These are phyloP conservation scores for Thielaviopsis ethacetica DNA, from an alignment of 2,329 filamentous ascomycete species.

Conservation along the genomic window DNA sequence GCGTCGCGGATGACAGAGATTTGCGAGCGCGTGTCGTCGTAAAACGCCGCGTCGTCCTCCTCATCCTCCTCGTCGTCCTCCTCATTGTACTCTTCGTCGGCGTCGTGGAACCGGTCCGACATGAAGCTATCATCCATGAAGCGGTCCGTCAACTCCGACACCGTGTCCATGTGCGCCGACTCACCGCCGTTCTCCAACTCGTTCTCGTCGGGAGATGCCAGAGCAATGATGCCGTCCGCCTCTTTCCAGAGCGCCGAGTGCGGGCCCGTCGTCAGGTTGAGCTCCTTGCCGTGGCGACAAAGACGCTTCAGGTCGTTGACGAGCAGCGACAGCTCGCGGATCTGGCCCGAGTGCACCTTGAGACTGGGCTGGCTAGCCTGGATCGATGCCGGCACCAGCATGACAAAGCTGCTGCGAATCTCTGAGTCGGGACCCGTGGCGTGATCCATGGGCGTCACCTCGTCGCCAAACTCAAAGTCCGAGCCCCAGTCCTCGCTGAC, in stretches of 20 bases:
- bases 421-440: slow-evolving; percentile 19
- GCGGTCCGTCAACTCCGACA: slow-evolving; percentile 25
- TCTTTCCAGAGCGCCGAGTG: slow-evolving; percentile 55
- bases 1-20: neutral
- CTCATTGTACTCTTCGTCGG: neutral
- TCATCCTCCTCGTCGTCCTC: neutral
- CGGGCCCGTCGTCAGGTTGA: slow-evolving; percentile 46
- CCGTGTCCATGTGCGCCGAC: slow-evolving; percentile 25
- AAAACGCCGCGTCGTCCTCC: neutral
- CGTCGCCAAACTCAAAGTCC: slow-evolving; percentile 59
- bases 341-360: slow-evolving; percentile 67
- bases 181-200: slow-evolving; percentile 26
- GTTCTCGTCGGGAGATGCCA: slow-evolving; percentile 57
- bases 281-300: slow-evolving; percentile 50
- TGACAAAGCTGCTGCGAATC: slow-evolving; percentile 23
- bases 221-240: slow-evolving; percentile 71
- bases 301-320: slow-evolving; percentile 73
- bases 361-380: slow-evolving; percentile 70
- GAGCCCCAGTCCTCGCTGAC: slow-evolving; percentile 82
- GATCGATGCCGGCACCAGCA: slow-evolving; percentile 66
- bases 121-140: slow-evolving; percentile 18
- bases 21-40: slow-evolving; percentile 1
- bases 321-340: slow-evolving; percentile 62
- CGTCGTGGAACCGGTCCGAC: neutral
- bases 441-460: slow-evolving; percentile 23